A percentile compares a stretch with the other conserved stretches of the same genome.
Conservation (phyloP, 768 basidiomycete species). For the Boletus edulis region DNA sequence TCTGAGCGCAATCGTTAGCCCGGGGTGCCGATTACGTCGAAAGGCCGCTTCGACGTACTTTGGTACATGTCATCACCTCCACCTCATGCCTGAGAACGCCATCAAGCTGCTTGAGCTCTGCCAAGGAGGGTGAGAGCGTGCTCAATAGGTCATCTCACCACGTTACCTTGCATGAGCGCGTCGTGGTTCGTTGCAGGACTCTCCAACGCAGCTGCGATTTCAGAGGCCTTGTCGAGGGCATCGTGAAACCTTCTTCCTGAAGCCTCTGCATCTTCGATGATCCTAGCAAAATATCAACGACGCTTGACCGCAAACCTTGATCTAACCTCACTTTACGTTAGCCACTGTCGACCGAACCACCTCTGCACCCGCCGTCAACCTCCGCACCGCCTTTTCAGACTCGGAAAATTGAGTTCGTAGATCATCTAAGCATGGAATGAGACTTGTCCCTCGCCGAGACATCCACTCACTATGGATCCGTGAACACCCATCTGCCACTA, state of each 20-base stretch:
- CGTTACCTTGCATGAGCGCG: conserved; percentile 49
- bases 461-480: conserved; percentile 60
- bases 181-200: conserved; percentile 54
- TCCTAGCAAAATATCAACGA: conserved; percentile 34
- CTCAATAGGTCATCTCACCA: neutral
- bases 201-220: conserved; percentile 50
- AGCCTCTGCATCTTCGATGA: conserved; percentile 58
- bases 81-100: conserved; percentile 60
- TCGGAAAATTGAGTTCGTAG: conserved; percentile 52
- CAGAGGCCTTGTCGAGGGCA: conserved; percentile 52
- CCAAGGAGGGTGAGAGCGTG: conserved; percentile 1
- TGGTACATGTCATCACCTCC: conserved; percentile 50
- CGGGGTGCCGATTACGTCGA: neutral
- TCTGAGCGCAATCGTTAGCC: conserved; percentile 43
- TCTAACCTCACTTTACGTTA: conserved; percentile 42
- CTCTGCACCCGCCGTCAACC: conserved; percentile 58
- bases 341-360: conserved; percentile 50
- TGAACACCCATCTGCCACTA: conserved; percentile 71
- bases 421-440: conserved; percentile 45
- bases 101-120: conserved; percentile 68
- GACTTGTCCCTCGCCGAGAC: neutral
- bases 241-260: conserved; percentile 59
- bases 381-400: conserved; percentile 50
- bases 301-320: neutral
- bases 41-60: conserved; percentile 36